A percentile compares a stretch with the other conserved stretches of the same genome.
Conservation (phyloP, 2,329 filamentous ascomycete species). For the Aureobasidium mangrovei region DNA sequence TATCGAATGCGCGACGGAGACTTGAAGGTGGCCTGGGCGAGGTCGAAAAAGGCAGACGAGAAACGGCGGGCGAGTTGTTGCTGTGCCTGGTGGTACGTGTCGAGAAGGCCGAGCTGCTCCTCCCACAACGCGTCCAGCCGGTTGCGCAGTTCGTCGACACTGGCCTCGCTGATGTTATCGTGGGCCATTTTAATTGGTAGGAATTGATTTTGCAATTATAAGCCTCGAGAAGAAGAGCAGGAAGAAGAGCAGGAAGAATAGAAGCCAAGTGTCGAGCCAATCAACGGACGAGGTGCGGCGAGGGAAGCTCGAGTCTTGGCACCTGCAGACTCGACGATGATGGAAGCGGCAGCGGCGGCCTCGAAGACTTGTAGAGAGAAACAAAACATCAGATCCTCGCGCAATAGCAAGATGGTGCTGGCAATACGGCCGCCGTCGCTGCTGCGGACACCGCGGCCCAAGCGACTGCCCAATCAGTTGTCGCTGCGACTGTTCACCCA, state of each 20-base stretch:
- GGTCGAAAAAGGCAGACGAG: conserved; percentile 39
- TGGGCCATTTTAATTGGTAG: background rate
- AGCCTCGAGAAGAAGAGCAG: background rate
- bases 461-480: background rate
- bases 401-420: background rate
- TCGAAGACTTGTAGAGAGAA: background rate
- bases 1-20: conserved; percentile 56
- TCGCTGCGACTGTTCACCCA: conserved; percentile 48
- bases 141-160: conserved; percentile 24
- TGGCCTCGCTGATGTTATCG: background rate
- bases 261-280: background rate
- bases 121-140: conserved; percentile 55
- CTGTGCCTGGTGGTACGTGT: conserved; percentile 57
- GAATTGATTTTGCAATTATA: background rate
- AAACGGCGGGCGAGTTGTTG: conserved; percentile 46
- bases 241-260: background rate
- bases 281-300: background rate
- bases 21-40: conserved; percentile 69
- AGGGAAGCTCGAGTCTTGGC: conserved; percentile 10
- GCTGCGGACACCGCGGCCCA: conserved; percentile 20
- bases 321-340: background rate
- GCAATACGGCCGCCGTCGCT: conserved; percentile 16
- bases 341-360: background rate
- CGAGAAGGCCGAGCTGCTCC: conserved; percentile 56
- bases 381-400: background rate